phyloP scores from a whole-genome alignment of 2,329 filamentous ascomycete genomes.

The Ophiosphaerella korrae region DNA sequence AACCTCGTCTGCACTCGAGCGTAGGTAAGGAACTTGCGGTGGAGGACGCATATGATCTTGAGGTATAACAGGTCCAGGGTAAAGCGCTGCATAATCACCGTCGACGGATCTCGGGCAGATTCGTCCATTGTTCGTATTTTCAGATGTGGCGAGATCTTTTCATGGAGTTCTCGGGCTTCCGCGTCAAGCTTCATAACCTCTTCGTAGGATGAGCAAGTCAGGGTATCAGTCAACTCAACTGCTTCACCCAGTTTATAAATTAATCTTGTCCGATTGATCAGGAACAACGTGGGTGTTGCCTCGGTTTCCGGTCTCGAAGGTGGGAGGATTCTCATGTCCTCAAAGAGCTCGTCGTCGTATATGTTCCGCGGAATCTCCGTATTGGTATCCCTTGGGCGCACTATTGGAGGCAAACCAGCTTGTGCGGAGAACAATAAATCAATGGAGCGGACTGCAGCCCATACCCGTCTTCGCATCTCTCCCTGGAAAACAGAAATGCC shows the following conservation, averaged over 20 bases:
- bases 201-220: slow-evolving; percentile 66
- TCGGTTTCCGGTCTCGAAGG: slow-evolving; percentile 70
- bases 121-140: slow-evolving; percentile 76
- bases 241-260: slow-evolving; percentile 73
- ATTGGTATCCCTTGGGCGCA: slow-evolving; percentile 75
- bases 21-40: slow-evolving; percentile 82
- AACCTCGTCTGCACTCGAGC: slow-evolving; percentile 78
- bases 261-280: slow-evolving; percentile 75
- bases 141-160: slow-evolving; percentile 79
- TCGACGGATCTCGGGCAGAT: slow-evolving; percentile 70
- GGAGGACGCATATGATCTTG: slow-evolving; percentile 86
- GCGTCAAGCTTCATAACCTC: slow-evolving; percentile 65
- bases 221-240: slow-evolving; percentile 67
- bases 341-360: slow-evolving; percentile 79
- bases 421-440: slow-evolving; percentile 82
- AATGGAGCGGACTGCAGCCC: slow-evolving; percentile 72
- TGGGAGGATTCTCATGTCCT: slow-evolving; percentile 70
- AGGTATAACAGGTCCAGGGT: slow-evolving; percentile 84
- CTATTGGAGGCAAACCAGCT: slow-evolving; percentile 65
- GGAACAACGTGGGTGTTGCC: slow-evolving; percentile 76
- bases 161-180: slow-evolving; percentile 61
- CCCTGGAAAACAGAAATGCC: slow-evolving; percentile 74
- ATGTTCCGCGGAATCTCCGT: slow-evolving; percentile 76
- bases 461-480: slow-evolving; percentile 69
- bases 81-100: slow-evolving; percentile 78